These are phyloP conservation scores for Penicillium sclerotiorum DNA, from an alignment of 2,329 filamentous ascomycete species.

Conservation along the genomic window DNA sequence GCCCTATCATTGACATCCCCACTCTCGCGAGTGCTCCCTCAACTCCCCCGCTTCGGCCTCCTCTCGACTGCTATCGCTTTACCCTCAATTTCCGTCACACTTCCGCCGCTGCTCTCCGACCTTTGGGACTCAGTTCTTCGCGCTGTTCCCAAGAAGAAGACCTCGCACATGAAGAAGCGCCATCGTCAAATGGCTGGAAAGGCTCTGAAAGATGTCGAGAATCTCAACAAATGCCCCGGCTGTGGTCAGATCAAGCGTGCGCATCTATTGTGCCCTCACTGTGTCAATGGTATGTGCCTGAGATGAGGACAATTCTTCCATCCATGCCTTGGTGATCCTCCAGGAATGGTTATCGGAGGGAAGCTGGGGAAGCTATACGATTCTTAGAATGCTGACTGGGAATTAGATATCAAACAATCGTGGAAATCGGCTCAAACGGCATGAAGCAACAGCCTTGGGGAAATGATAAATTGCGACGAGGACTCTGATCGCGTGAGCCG, in stretches of 20 bases:
- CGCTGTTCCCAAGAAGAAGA: constrained; percentile 98
- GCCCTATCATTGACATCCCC: constrained; percentile 29
- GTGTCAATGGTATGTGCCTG: constrained; percentile 76
- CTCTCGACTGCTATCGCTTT: constrained; percentile 28
- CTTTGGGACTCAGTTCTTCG: constrained; percentile 92
- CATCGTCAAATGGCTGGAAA: constrained; percentile 95
- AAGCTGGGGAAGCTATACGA: no score
- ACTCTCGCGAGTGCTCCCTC: constrained; percentile 15
- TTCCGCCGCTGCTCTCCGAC: constrained; percentile 72
- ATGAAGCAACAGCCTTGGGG: constrained; percentile 18
- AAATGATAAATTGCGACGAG: background rate
- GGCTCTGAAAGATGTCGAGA: constrained; percentile 85
- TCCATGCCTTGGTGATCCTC: no score
- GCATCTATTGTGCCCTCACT: constrained; percentile 85
- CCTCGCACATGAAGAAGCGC: constrained; percentile 92
- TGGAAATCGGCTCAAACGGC: constrained; percentile 44
- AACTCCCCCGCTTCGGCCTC: constrained; percentile 23
- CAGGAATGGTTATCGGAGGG: no score
- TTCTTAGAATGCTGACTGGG: background rate
- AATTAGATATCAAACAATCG: constrained; percentile 48
- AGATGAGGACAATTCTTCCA: no score
- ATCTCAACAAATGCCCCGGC: constrained; percentile 82
- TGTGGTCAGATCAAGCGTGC: constrained; percentile 87
- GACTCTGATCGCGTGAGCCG: constrained; percentile 1
- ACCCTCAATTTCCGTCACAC: constrained; percentile 61